Evolutionary conservation across 345 rosid genomes (phyloP).

Genomic region (Syzygium aromaticum): DNA sequence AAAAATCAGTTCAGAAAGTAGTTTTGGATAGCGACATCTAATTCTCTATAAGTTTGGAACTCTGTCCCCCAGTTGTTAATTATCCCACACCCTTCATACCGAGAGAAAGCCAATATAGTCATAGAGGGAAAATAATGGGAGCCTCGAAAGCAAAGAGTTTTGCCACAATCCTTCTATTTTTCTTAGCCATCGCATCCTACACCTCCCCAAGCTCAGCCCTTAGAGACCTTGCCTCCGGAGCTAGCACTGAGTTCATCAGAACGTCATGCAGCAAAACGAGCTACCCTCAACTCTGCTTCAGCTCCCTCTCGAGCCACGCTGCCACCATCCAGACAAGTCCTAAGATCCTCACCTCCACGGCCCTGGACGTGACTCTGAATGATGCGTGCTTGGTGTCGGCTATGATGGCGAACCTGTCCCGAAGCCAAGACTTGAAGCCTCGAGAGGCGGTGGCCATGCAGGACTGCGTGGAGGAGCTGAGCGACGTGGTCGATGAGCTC

Average conservation of each 20-base stretch:
- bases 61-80: background rate
- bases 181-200: slow-evolving; percentile 6
- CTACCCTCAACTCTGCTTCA: slow-evolving; percentile 56
- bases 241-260: slow-evolving; percentile 43
- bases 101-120: background rate
- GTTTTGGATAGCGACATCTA: background rate
- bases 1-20: background rate
- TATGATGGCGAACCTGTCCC: slow-evolving; percentile 37
- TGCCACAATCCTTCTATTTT: slow-evolving; percentile 1
- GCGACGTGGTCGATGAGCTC: slow-evolving; percentile 46
- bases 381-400: slow-evolving; percentile 29
- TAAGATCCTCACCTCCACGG: slow-evolving; percentile 50
- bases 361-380: slow-evolving; percentile 49
- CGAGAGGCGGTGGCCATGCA: slow-evolving; percentile 44
- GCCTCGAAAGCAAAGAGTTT: background rate
- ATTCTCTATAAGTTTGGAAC: background rate
- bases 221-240: slow-evolving; percentile 1
- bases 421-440: slow-evolving; percentile 25
- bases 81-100: background rate
- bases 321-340: slow-evolving; percentile 58
- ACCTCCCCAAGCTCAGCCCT: slow-evolving; percentile 15
- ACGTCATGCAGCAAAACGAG: slow-evolving; percentile 50
- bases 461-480: slow-evolving; percentile 63
- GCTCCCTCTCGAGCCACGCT: slow-evolving; percentile 48
- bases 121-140: background rate